These are phyloP conservation scores for Leucoagaricus sp. DNA, from an alignment of 1,284 basidiomycete species.

Conservation along the genomic window DNA sequence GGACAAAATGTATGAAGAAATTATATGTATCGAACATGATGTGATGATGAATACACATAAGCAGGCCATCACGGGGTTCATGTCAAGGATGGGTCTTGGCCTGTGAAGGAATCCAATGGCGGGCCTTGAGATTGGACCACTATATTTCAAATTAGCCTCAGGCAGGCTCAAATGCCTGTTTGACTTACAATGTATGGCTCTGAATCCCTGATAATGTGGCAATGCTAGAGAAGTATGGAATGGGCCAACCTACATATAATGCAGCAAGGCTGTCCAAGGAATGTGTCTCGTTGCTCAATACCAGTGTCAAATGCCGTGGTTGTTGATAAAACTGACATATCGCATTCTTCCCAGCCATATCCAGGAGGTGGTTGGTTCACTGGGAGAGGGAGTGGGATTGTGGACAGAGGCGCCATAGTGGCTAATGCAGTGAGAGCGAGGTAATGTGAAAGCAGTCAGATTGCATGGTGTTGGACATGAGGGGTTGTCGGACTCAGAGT, in stretches of 20 bases:
- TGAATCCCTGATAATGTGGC: constrained; percentile 18
- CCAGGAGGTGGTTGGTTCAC: background rate
- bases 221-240: constrained; percentile 11
- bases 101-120: constrained; percentile 22
- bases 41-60: constrained; percentile 23
- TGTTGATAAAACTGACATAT: constrained; percentile 19
- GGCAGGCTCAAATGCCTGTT: constrained; percentile 12
- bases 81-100: constrained; percentile 18
- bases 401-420: no score
- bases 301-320: constrained; percentile 22
- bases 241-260: constrained; percentile 11
- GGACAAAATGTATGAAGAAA: constrained; percentile 26
- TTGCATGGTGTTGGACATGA: no score
- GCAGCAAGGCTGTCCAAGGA: constrained; percentile 12
- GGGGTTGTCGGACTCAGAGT: no score
- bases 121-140: constrained; percentile 21
- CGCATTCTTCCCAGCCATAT: constrained; percentile 19
- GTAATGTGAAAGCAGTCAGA: no score
- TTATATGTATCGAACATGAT: constrained; percentile 20
- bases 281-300: constrained; percentile 22
- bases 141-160: constrained; percentile 12
- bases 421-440: no score
- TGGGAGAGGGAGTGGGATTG: no score
- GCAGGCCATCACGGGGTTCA: constrained; percentile 24
- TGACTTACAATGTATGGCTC: constrained; percentile 19